phyloP scores from a whole-genome alignment of 2,329 filamentous ascomycete genomes.

The Penicillium fuscoglaucum region DNA sequence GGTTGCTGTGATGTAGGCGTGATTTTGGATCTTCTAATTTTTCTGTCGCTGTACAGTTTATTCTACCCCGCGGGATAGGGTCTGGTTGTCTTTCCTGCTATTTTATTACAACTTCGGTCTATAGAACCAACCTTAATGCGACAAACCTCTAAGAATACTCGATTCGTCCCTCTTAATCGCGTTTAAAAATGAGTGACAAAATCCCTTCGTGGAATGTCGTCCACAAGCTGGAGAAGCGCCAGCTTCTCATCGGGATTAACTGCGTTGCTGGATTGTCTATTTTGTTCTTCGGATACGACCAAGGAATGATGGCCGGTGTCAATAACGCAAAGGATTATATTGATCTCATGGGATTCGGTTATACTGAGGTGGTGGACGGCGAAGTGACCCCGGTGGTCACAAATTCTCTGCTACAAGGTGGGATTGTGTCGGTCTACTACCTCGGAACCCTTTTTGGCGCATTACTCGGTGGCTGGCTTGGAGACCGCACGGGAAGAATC shows the following conservation, averaged over 20 bases:
- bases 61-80: neutral
- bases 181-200: slow-evolving; percentile 37
- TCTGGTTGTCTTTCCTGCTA: neutral
- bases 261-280: slow-evolving; percentile 64
- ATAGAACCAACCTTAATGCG: neutral
- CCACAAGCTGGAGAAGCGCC: slow-evolving; percentile 56
- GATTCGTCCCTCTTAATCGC: neutral
- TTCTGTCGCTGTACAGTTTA: neutral
- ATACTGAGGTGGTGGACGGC: slow-evolving; percentile 52
- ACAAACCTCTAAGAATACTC: neutral
- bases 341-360: slow-evolving; percentile 64
- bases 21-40: neutral
- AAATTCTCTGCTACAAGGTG: slow-evolving; percentile 61
- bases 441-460: slow-evolving; percentile 65
- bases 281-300: slow-evolving; percentile 66
- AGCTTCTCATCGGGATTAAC: slow-evolving; percentile 62
- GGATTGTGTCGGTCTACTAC: slow-evolving; percentile 61
- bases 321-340: slow-evolving; percentile 67
- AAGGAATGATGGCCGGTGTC: slow-evolving; percentile 61
- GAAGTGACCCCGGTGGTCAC: slow-evolving; percentile 55
- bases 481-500: slow-evolving; percentile 63
- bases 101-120: neutral
- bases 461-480: slow-evolving; percentile 63
- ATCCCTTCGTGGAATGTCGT: slow-evolving; percentile 52
- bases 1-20: neutral